These are phyloP conservation scores for Bruguiera parviflora DNA, from an alignment of 345 rosid species.

Conservation along the genomic window DNA sequence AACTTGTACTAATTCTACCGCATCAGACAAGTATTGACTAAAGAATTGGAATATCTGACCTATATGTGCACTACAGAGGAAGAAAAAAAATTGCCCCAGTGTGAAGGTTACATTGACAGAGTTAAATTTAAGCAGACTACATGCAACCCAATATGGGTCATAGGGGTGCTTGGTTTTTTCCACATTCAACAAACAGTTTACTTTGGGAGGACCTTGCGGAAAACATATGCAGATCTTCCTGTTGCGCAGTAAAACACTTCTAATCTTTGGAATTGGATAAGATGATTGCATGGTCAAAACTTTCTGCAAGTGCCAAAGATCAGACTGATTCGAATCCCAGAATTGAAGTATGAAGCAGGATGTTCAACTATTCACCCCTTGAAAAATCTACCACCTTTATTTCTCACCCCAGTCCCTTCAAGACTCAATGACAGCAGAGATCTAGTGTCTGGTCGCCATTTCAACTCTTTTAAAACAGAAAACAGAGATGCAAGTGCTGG, in stretches of 20 bases:
- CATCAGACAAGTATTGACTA: constrained; percentile 19
- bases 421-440: constrained; percentile 63
- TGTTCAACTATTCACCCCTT: constrained; percentile 37
- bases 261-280: background rate
- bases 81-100: background rate
- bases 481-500: constrained; percentile 67
- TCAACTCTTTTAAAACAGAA: constrained; percentile 69
- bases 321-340: background rate
- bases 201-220: background rate
- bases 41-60: constrained; percentile 11
- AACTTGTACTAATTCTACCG: constrained; percentile 6
- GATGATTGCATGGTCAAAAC: too few species aligned
- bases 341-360: background rate
- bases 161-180: constrained; percentile 1
- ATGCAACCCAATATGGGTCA: background rate
- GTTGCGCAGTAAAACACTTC: background rate
- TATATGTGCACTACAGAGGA: constrained; percentile 3
- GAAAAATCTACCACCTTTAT: constrained; percentile 72
- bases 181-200: background rate
- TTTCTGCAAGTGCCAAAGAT: background rate
- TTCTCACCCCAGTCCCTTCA: constrained; percentile 63
- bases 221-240: background rate
- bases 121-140: constrained; percentile 1
- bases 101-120: background rate
- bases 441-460: constrained; percentile 87